These are phyloP conservation scores for Chaetomium sp. DNA, from an alignment of 2,329 filamentous ascomycete genomes.

Conservation along the genomic window DNA sequence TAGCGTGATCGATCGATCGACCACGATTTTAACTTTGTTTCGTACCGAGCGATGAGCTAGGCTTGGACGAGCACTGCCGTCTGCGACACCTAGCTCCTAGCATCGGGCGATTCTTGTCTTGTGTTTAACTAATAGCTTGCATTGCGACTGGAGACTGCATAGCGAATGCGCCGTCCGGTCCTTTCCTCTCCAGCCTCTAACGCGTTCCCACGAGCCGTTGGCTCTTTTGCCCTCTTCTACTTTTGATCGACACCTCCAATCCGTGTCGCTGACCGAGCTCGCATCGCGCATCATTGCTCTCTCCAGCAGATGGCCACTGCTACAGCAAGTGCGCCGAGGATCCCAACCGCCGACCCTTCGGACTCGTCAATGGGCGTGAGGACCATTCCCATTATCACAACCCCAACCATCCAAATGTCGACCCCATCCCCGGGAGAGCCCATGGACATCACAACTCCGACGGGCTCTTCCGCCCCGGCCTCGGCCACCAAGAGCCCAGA, in stretches of 20 bases:
- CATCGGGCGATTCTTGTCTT: too few relatives aligned
- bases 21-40: too few relatives aligned
- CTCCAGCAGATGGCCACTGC: constrained; percentile 47
- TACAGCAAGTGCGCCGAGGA: constrained; percentile 44
- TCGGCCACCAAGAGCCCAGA: constrained; percentile 41
- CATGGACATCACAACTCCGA: constrained; percentile 55
- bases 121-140: too few relatives aligned
- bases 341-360: constrained; percentile 35
- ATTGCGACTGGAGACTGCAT: too few relatives aligned
- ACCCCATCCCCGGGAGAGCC: constrained; percentile 51
- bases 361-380: constrained; percentile 44
- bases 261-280: constrained; percentile 17
- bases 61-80: too few relatives aligned
- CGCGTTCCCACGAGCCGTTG: neutral
- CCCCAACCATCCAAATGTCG: constrained; percentile 54
- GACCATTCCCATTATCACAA: constrained; percentile 51
- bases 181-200: neutral
- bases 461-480: constrained; percentile 39
- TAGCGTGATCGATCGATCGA: too few relatives aligned
- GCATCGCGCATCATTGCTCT: neutral
- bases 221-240: constrained; percentile 5
- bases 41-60: too few relatives aligned
- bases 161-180: neutral
- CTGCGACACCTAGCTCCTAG: too few relatives aligned
- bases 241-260: neutral